Percentiles rank a stretch among this genome's conserved stretches.
Conservation (phyloP, 768 basidiomycete genomes). For the Pulveroboletus ravenelii region DNA sequence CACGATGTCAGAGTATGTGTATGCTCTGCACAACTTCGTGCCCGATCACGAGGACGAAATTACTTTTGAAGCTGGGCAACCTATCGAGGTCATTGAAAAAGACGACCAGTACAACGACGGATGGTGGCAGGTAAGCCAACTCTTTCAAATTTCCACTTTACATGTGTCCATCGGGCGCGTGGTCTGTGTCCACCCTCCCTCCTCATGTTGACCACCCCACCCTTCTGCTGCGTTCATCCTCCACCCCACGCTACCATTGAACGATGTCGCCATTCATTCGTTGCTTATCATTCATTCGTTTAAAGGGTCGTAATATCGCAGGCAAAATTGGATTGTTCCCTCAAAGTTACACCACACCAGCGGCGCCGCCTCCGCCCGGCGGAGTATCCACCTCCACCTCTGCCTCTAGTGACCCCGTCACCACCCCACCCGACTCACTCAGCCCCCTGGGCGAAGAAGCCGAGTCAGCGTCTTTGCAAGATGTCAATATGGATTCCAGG, state of each 20-base stretch:
- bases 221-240: slow-evolving; percentile 2
- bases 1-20: slow-evolving; percentile 77
- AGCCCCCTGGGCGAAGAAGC: slow-evolving; percentile 47
- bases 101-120: slow-evolving; percentile 93
- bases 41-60: slow-evolving; percentile 97
- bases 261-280: slow-evolving; percentile 24
- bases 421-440: slow-evolving; percentile 27
- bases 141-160: slow-evolving; percentile 8
- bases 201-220: slow-evolving; percentile 4
- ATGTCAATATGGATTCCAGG: slow-evolving; percentile 21
- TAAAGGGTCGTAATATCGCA: slow-evolving; percentile 73
- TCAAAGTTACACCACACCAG: slow-evolving; percentile 73
- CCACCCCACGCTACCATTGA: slow-evolving; percentile 16
- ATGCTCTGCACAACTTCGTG: slow-evolving; percentile 79
- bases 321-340: slow-evolving; percentile 93
- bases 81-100: slow-evolving; percentile 86
- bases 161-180: slow-evolving; percentile 4
- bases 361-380: slow-evolving; percentile 41
- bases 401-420: slow-evolving; percentile 19
- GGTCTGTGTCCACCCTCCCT: slow-evolving; percentile 1
- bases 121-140: slow-evolving; percentile 76
- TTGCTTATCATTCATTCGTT: slow-evolving; percentile 20
- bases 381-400: slow-evolving; percentile 25
- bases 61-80: slow-evolving; percentile 76
- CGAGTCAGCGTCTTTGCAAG: slow-evolving; percentile 35